A percentile compares a stretch with the other conserved stretches of the same genome.
Conservation (phyloP, 2,329 filamentous ascomycete species). For the Herpomyces periplanetae region DNA sequence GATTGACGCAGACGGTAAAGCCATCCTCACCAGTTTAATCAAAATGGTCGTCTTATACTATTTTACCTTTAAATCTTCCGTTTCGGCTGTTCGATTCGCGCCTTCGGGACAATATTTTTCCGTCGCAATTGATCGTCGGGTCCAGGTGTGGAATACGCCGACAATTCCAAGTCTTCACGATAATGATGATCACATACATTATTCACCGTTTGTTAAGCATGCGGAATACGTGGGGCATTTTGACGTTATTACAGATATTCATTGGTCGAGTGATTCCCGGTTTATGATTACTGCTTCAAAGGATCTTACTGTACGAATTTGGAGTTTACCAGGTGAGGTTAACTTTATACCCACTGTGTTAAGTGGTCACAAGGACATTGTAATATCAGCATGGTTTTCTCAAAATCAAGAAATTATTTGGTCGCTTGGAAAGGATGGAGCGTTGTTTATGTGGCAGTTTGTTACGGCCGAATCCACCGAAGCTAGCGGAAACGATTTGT, state of each 20-base stretch:
- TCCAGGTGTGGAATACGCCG: conserved; percentile 87
- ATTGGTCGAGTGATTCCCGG: conserved; percentile 82
- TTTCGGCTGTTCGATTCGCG: conserved; percentile 55
- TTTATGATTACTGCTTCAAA: conserved; percentile 80
- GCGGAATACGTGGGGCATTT: conserved; percentile 59
- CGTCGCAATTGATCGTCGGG: conserved; percentile 43
- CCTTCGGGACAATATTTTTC: conserved; percentile 69
- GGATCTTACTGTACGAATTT: conserved; percentile 69
- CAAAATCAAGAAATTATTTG: conserved; percentile 59
- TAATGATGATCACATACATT: conserved; percentile 45
- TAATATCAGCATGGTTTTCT: conserved; percentile 88
- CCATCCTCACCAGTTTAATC: conserved; percentile 61
- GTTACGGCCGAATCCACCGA: conserved; percentile 15
- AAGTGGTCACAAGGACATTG: conserved; percentile 55
- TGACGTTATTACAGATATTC: conserved; percentile 43
- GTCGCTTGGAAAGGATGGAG: conserved; percentile 86
- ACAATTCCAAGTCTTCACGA: conserved; percentile 50
- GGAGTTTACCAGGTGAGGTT: conserved; percentile 57
- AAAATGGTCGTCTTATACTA: conserved; percentile 60
- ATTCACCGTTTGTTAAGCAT: conserved; percentile 69
- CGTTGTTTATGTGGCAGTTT: conserved; percentile 75
- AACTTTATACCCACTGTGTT: conserved; percentile 63
- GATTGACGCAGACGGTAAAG: conserved; percentile 68
- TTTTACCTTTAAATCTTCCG: conserved; percentile 59
- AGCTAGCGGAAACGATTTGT: too few relatives aligned